Evolutionary conservation across 2,329 filamentous ascomycete species (phyloP), one percentile per base, ranked within the genome.

Genomic region (Lachnellula suecica): DNA sequence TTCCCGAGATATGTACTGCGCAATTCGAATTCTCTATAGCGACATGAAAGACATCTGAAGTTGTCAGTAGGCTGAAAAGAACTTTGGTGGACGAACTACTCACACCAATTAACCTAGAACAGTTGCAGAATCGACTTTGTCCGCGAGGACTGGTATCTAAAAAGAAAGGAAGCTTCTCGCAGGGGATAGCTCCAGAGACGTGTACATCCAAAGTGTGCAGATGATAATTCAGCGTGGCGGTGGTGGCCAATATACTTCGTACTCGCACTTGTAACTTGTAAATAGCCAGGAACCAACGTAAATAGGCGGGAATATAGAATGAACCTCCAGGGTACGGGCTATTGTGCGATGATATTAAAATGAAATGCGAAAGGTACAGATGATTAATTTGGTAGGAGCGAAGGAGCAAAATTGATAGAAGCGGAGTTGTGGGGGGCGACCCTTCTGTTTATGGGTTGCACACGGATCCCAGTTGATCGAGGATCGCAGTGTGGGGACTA

Each of bases 291-390:
- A 44, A 47, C 51, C 53, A 52, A 41, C 20, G 41, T 44, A 53
- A 53, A 59, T 58, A 56, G 44, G 48, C 43, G 48, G 40, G 43
- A 50, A 58, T 50, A 53, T 44, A 53, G 49, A 52, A 44, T 52
- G 57, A 53, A 63, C 63, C 62, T 38, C 63, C 62, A 63, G 63
- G 60, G 63, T 59, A 62, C 48, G 47, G 49, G 49, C 50, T 54
- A 44, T 54, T 56, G 53, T 56, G 50, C 40, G 48, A 59, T 43
- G 34, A 52, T n/a, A 44, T 54, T 52, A 44, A 47, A 56, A 59
- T 35, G 42, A 35, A 52, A 52, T 17, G 31, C 44, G 31, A 53
- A 17, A 43, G 42, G 37, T 20, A 47, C 50, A 43, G 51, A 45
- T 31, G 59, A 58, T 54, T 54, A 60, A 53, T 52, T 52, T 43